Evolutionary conservation across 371 early-diverging fungal genomes (phyloP), one percentile per base, ranked within the genome.

Genomic region (Umbelopsis sp.): DNA sequence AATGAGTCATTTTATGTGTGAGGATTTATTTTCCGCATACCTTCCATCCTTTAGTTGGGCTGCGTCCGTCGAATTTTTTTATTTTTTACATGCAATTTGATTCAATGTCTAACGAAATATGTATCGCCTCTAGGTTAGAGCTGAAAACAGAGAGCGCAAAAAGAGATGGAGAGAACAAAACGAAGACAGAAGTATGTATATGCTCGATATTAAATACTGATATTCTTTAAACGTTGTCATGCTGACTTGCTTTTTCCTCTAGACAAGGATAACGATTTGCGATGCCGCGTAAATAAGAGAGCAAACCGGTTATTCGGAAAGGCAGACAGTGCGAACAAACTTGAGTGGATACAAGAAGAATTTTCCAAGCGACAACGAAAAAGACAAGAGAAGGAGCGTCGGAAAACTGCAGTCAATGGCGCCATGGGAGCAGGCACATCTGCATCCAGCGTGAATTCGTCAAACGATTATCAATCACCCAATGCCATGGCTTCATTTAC

Each of bases 221-320:
- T 6, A 6, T 48, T 48, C 18, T 35, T 32, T 37, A 51, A 29
- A 29, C 29, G 29, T 29, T 65, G 25, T 20, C 50, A 0, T 45
- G 48, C 25, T n/a, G 6, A 25, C 35, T 14, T 46, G 38, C 45
- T 41, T 24, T 22, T 18, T 25, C 10, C 38, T 38, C 10, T 73
- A 86, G 86, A 92, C 78, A 92, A 92, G 73, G 92, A 92, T 72
- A 92, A 92, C 72, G 93, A 92, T 74, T 75, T 92, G 52, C 83
- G 93, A 9, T 92, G 93, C 74, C 89, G 93, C 57, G 93, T 92
- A 45, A 91, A 90, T 73, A 92, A 91, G 80, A 80, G 93, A 8
- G 93, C 93, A 3, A 87, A 86, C 70, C 89, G 90, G 70, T 66
- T 91, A 46, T 89, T 88, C 77, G 93, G 93, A 50, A 84, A 83